Evolutionary conservation across 2,329 filamentous ascomycete genomes (phyloP), one percentile per base, ranked within the genome.

Genomic region (Cytospora leucostoma): DNA sequence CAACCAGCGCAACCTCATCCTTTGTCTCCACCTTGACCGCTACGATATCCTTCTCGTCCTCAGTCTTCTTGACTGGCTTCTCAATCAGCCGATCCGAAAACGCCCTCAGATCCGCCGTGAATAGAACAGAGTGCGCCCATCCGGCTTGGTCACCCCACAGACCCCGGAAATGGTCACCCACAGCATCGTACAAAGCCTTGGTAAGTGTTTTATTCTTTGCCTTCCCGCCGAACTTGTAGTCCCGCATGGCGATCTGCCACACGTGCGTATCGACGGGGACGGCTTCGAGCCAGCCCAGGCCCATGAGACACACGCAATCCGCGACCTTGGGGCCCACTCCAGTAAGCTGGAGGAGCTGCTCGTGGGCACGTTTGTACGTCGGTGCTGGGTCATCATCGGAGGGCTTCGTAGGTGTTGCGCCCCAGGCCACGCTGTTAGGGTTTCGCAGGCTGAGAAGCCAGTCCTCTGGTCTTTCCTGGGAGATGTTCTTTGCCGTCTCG

Each of bases 221-320:
- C 7, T 66, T 87, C 70, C 88, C 91, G 7, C 92, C 91, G 70
- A 99, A 96, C 64, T 89, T 93, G 78, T 99, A 99, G 75, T 99
- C 95, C 59, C 95, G 84, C 74, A 96, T 92, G 0, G 95, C 96
- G 72, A 99, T 98, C 79, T 98, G 93, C 94, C 93, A 98, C 13
- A 99, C 92, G 76, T 99, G 96, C 1, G 96, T 99, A 75, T 99
- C 95, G 37, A 99, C 91, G 0, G 95, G 95, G 1, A 99, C 93
- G 3, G 93, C 88, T 76, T 98, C 94, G 37, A 90, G 90, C 94
- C 96, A 99, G 34, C 93, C 94, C 15, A 99, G 78, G 0, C 96
- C 96, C 90, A 99, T 97, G 21, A 99, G 79, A 72, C 91, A 97
- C 8, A 98, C 93, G 72, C 96, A 99, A 74, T 99, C 96, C 7